A percentile compares a stretch with the other conserved stretches of the same genome.
phyloP scores from a whole-genome alignment of 176 grass and related monocot genomes.

The Olyra latifolia region DNA sequence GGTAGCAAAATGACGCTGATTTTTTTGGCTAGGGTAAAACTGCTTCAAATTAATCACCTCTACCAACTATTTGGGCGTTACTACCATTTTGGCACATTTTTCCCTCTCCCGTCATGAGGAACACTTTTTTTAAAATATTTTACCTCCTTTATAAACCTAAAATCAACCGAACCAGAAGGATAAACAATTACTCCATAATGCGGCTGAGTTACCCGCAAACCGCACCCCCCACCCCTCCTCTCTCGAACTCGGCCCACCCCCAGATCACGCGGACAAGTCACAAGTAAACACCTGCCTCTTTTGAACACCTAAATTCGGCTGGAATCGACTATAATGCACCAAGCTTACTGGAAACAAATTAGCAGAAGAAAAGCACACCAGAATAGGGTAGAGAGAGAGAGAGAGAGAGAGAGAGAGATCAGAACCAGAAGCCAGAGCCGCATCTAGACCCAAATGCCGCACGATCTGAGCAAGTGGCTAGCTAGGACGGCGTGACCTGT shows the following conservation, averaged over 20 bases:
- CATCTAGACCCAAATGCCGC: slow-evolving; percentile 20
- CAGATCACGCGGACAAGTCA: background rate
- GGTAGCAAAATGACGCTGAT: background rate
- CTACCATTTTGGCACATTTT: background rate
- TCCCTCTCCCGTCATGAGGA: background rate
- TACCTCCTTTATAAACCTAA: background rate
- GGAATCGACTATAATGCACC: background rate
- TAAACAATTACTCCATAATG: background rate
- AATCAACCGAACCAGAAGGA: background rate
- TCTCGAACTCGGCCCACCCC: background rate
- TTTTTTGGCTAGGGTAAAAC: background rate
- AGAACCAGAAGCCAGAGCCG: background rate
- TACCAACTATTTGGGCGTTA: background rate
- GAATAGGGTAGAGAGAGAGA: background rate
- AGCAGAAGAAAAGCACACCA: background rate
- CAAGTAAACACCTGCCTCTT: too few relatives aligned
- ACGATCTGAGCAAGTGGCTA: background rate
- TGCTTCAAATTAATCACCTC: background rate
- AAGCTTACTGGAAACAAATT: background rate
- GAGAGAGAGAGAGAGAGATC: background rate
- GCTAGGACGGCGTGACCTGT: background rate
- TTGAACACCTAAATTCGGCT: background rate
- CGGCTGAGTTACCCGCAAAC: slow-evolving; percentile 14
- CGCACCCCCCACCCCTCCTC: background rate
- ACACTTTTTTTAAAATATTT: background rate